These are phyloP conservation scores for Debaryomycetaceae sp. DNA, from an alignment of 1,139 yeast genomes.

Conservation along the genomic window DNA sequence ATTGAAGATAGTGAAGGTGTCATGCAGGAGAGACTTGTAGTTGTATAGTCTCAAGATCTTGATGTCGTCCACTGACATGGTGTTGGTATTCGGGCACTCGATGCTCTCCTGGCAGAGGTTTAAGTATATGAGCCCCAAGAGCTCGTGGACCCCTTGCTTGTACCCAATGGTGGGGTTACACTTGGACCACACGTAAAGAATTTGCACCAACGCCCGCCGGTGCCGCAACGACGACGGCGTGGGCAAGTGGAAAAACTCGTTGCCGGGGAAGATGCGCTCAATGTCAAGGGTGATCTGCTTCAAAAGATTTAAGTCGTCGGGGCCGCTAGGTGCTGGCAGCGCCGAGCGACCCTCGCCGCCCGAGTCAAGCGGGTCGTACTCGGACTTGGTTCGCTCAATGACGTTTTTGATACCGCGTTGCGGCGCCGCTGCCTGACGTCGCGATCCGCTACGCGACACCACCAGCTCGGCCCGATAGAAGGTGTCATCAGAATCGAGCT, in stretches of 20 bases:
- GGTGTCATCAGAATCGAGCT: constrained; percentile 26
- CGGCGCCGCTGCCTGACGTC: not conserved
- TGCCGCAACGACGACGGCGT: constrained; percentile 16
- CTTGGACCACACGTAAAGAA: constrained; percentile 53
- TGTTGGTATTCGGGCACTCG: constrained; percentile 29
- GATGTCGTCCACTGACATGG: constrained; percentile 31
- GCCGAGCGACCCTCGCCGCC: not conserved
- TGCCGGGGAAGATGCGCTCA: constrained; percentile 60
- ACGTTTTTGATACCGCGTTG: constrained; percentile 5
- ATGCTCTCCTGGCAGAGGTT: constrained; percentile 42
- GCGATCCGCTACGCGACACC: constrained; percentile 5
- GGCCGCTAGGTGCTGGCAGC: not conserved
- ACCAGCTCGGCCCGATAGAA: constrained; percentile 21
- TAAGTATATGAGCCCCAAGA: constrained; percentile 55
- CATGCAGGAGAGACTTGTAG: constrained; percentile 36
- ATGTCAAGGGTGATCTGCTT: constrained; percentile 51
- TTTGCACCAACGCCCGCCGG: constrained; percentile 44
- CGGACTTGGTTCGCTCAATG: constrained; percentile 2
- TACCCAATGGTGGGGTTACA: constrained; percentile 52
- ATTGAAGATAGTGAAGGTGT: constrained; percentile 43
- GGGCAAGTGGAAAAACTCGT: constrained; percentile 39
- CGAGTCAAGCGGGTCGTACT: constrained; percentile 3
- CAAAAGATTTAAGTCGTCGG: constrained; percentile 1
- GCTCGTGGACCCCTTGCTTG: constrained; percentile 70
- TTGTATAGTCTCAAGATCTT: constrained; percentile 37